Percentiles rank a stretch among this genome's conserved stretches.
phyloP scores from a whole-genome alignment of 345 rosid species.

The Citrus sinensis region DNA sequence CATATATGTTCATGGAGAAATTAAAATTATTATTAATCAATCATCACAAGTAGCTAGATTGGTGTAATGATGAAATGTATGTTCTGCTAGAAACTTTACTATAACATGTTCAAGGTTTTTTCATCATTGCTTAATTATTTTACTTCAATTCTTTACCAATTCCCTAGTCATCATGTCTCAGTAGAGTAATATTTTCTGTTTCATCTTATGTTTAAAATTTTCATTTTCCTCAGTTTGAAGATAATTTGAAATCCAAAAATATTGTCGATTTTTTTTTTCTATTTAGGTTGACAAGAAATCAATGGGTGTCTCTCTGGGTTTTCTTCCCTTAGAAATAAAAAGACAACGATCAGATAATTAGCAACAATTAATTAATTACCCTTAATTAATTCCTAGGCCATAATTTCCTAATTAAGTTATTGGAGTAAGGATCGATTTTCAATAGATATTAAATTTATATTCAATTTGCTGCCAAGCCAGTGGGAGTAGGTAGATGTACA shows the following conservation, averaged over 20 bases:
- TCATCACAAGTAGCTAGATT: constrained; percentile 17
- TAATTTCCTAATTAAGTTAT: neutral
- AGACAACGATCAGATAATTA: neutral
- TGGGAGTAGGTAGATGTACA: constrained; percentile 3
- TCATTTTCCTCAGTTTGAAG: neutral
- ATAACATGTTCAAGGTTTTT: neutral
- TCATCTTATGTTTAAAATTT: neutral
- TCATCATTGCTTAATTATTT: neutral
- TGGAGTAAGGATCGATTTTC: neutral
- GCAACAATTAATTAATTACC: neutral
- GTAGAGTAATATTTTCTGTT: neutral
- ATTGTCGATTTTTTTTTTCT: neutral
- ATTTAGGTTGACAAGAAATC: neutral
- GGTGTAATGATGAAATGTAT: constrained; percentile 20
- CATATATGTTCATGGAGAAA: neutral
- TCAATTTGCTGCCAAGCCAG: neutral
- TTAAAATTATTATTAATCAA: neutral
- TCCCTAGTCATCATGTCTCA: neutral
- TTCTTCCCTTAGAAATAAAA: neutral
- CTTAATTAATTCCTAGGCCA: neutral
- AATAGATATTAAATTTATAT: too few species aligned
- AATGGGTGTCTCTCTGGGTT: neutral
- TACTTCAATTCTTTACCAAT: neutral
- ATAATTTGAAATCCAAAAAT: neutral
- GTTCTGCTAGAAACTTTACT: neutral